phyloP scores from a whole-genome alignment of 352 stramenopile genomes.

The Aphanomyces euteiches region DNA sequence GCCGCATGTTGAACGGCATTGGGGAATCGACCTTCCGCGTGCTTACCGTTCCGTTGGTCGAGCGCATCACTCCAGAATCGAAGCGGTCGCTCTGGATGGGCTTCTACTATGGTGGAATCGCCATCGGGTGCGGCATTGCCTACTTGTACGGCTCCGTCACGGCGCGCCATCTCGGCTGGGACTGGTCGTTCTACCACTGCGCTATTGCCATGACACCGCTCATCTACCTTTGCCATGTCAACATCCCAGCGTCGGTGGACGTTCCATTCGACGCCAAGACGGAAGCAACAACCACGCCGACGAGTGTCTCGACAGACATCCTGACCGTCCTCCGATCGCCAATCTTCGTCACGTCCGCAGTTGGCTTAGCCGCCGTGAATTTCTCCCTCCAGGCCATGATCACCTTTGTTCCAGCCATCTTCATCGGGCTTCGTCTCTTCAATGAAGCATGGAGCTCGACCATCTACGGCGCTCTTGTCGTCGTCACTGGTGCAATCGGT shows the following conservation, averaged over 20 bases:
- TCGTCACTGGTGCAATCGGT: constrained; percentile 21
- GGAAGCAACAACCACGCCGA: background rate
- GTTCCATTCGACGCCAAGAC: constrained; percentile 17
- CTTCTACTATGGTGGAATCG: constrained; percentile 50
- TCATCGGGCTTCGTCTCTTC: constrained; percentile 20
- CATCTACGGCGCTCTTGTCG: constrained; percentile 14
- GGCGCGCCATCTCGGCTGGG: constrained; percentile 36
- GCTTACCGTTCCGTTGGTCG: constrained; percentile 60
- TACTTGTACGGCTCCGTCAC: constrained; percentile 45
- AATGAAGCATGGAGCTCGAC: constrained; percentile 7
- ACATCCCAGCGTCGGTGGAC: constrained; percentile 12
- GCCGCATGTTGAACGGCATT: constrained; percentile 51
- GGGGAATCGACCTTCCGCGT: constrained; percentile 58
- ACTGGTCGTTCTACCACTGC: constrained; percentile 49
- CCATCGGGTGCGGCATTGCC: constrained; percentile 48
- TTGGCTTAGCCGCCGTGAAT: constrained; percentile 43
- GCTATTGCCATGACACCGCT: constrained; percentile 18
- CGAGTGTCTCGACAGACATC: background rate
- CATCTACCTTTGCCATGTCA: background rate
- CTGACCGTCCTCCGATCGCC: constrained; percentile 25
- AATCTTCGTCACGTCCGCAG: constrained; percentile 38
- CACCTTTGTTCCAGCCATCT: constrained; percentile 15
- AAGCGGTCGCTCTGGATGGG: constrained; percentile 53
- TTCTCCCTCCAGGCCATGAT: constrained; percentile 39
- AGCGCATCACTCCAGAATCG: constrained; percentile 41